Evolutionary conservation across 2,329 filamentous ascomycete genomes (phyloP).

Genomic region (Metarhizium rileyi): DNA sequence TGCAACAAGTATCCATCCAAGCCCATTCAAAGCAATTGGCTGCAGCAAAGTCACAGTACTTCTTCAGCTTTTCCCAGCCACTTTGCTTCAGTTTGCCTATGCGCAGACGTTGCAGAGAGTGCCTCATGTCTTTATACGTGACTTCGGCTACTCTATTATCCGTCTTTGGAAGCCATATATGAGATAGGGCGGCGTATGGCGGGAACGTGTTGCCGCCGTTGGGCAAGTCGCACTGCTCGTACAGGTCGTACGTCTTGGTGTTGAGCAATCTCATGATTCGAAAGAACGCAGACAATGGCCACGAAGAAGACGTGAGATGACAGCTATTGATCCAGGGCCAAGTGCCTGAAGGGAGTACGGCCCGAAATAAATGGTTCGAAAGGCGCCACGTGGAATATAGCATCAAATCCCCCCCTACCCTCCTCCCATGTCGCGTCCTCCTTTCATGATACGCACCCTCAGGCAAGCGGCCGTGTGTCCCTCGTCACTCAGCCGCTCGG

Average conservation of each 20-base stretch:
- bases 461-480: too few species aligned
- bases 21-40: constrained; percentile 9
- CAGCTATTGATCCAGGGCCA: too few species aligned
- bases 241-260: neutral
- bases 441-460: too few species aligned
- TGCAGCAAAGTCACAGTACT: neutral
- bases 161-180: constrained; percentile 11
- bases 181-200: constrained; percentile 16
- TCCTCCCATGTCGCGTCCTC: too few species aligned
- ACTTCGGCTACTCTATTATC: constrained; percentile 9
- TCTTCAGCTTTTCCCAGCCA: neutral
- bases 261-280: neutral
- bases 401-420: too few species aligned
- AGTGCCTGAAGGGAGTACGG: too few species aligned
- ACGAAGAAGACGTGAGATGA: too few species aligned
- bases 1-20: neutral
- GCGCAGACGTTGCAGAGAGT: neutral
- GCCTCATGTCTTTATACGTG: constrained; percentile 11
- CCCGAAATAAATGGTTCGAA: too few species aligned
- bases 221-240: neutral
- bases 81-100: neutral
- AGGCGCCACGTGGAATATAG: too few species aligned
- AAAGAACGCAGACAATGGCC: neutral
- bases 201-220: constrained; percentile 2
- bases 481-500: too few species aligned